Evolutionary conservation across 805 yeast genomes (phyloP).

Genomic region (Starmerella bombi): DNA sequence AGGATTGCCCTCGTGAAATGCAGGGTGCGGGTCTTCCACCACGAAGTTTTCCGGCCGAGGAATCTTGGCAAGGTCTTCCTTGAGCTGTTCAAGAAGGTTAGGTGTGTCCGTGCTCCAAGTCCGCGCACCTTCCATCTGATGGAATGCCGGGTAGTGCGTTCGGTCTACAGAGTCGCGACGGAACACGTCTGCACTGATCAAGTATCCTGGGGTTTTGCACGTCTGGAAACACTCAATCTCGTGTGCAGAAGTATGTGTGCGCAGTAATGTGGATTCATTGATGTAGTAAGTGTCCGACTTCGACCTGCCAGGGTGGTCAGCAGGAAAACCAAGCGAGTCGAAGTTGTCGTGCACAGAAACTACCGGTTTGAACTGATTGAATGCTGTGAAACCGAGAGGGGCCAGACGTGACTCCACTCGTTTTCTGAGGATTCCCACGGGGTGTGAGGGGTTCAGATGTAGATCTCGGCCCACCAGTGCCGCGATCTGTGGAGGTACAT

Average conservation of each 20-base stretch:
- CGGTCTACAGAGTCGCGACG: constrained; percentile 90
- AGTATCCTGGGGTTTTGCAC: constrained; percentile 65
- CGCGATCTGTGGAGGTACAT: constrained; percentile 63
- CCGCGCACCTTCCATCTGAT: constrained; percentile 94
- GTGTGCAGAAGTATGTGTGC: constrained; percentile 97
- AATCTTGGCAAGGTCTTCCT: constrained; percentile 47
- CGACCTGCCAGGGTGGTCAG: constrained; percentile 86
- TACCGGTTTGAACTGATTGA: constrained; percentile 67
- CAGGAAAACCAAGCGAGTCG: constrained; percentile 82
- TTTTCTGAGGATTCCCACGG: constrained; percentile 71
- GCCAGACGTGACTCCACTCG: constrained; percentile 57
- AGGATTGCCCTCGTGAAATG: constrained; percentile 52
- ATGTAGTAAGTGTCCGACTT: constrained; percentile 87
- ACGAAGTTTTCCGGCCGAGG: constrained; percentile 39
- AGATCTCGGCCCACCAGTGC: constrained; percentile 57
- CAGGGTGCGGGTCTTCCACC: constrained; percentile 62
- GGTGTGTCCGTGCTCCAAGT: constrained; percentile 51
- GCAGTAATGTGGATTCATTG: constrained; percentile 53
- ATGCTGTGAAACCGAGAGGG: constrained; percentile 54
- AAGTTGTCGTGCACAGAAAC: constrained; percentile 77
- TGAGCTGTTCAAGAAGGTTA: constrained; percentile 34
- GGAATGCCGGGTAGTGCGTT: constrained; percentile 94
- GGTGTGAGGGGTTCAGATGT: constrained; percentile 66
- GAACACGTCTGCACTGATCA: constrained; percentile 91
- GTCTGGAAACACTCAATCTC: constrained; percentile 70